Conservation (phyloP, 345 rosid species). For the Laguncularia racemosa region DNA sequence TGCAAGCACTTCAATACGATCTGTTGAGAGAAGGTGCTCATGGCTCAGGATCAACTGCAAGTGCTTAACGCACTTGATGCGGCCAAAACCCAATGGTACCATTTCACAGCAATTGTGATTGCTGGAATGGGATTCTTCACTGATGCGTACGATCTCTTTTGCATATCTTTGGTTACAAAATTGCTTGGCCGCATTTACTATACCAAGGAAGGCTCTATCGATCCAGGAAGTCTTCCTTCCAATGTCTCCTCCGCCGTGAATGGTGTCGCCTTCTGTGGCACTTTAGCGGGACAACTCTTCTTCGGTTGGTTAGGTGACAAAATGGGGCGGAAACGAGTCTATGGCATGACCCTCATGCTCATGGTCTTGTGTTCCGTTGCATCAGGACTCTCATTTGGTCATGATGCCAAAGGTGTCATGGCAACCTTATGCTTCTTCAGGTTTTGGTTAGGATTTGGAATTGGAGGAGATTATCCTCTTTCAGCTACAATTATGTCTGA, state of each 20-base stretch:
- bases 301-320: conserved; percentile 62
- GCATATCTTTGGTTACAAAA: conserved; percentile 38
- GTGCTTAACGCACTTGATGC: conserved; percentile 44
- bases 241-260: conserved; percentile 26
- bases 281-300: conserved; percentile 50
- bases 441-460: conserved; percentile 59
- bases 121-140: conserved; percentile 68
- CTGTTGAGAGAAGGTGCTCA: background rate
- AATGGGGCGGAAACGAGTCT: conserved; percentile 49
- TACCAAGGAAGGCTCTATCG: background rate
- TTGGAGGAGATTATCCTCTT: conserved; percentile 75
- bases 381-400: conserved; percentile 59
- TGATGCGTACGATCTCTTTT: conserved; percentile 59
- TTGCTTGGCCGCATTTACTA: conserved; percentile 44
- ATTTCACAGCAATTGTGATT: conserved; percentile 52
- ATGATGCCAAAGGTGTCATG: conserved; percentile 41
- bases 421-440: conserved; percentile 51
- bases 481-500: conserved; percentile 85
- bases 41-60: conserved; percentile 23
- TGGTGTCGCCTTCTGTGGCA: conserved; percentile 45
- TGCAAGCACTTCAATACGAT: too few relatives aligned
- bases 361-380: conserved; percentile 57
- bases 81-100: conserved; percentile 45
- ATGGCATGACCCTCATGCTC: conserved; percentile 45
- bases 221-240: conserved; percentile 12